Percentiles rank a stretch among this genome's conserved stretches.
Evolutionary conservation across 371 early-diverging fungal genomes (phyloP).

Genomic region (Mortierella sp.): DNA sequence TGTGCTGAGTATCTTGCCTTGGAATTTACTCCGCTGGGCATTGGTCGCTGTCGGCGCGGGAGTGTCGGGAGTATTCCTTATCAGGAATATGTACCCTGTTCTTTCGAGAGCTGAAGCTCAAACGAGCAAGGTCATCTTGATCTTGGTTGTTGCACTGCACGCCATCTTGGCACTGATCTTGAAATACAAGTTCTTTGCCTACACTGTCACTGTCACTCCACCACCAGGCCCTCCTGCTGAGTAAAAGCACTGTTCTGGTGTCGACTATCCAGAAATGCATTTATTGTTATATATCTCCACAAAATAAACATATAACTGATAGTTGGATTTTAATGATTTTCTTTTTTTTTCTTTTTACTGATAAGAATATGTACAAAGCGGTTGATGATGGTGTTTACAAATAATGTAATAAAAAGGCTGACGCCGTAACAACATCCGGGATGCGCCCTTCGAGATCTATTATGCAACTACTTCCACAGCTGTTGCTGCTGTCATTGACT

Average conservation of each 20-base stretch:
- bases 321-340: not conserved
- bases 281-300: not conserved
- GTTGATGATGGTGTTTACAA: not conserved
- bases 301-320: not conserved
- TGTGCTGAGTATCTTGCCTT: constrained; percentile 60
- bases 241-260: not conserved
- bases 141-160: constrained; percentile 76
- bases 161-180: constrained; percentile 81
- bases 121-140: constrained; percentile 75
- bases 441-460: not conserved
- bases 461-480: constrained; percentile 12
- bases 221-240: not conserved
- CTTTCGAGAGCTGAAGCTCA: constrained; percentile 73
- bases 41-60: constrained; percentile 18
- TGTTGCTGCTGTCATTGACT: not conserved
- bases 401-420: not conserved
- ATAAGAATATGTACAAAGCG: not conserved
- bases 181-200: constrained; percentile 83
- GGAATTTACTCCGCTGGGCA: constrained; percentile 32
- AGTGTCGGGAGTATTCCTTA: constrained; percentile 31
- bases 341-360: constrained; percentile 1
- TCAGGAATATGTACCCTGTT: constrained; percentile 73
- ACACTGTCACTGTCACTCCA: not conserved
- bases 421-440: too few species aligned
- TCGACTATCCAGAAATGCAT: not conserved